These are phyloP conservation scores for Microbotryum silenes-acaulis DNA, from an alignment of 1,284 basidiomycete species.

Conservation along the genomic window DNA sequence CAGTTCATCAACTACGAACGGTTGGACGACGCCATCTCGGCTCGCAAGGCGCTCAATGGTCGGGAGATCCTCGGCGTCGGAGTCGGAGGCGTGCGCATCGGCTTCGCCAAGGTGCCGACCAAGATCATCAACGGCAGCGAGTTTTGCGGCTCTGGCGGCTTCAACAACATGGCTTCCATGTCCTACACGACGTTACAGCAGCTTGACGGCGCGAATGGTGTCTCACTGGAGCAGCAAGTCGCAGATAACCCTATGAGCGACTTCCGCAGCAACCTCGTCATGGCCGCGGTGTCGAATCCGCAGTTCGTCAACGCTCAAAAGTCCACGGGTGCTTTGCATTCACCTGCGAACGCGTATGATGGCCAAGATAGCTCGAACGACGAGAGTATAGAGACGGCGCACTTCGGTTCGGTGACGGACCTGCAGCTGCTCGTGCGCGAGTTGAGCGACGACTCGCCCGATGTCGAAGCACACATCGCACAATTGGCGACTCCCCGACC, in stretches of 20 bases:
- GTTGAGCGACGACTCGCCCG: constrained; percentile 64
- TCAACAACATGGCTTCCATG: constrained; percentile 1
- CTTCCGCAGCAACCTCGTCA: constrained; percentile 79
- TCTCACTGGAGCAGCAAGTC: constrained; percentile 76
- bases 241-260: constrained; percentile 86
- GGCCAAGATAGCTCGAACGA: too few relatives aligned
- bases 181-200: constrained; percentile 63
- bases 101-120: constrained; percentile 60
- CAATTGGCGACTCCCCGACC: constrained; percentile 61
- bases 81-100: constrained; percentile 90
- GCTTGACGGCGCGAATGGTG: constrained; percentile 75
- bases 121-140: constrained; percentile 15
- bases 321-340: constrained; percentile 39
- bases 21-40: constrained; percentile 88
- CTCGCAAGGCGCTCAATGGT: constrained; percentile 87
- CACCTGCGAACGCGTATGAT: constrained; percentile 37
- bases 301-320: constrained; percentile 38
- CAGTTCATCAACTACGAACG: constrained; percentile 86
- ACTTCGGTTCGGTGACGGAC: constrained; percentile 44
- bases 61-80: constrained; percentile 91
- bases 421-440: constrained; percentile 95
- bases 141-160: not conserved
- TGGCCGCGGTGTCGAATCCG: constrained; percentile 63
- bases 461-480: constrained; percentile 73
- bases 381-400: too few relatives aligned